Percentiles rank a stretch among this genome's conserved stretches.
These are phyloP conservation scores for Eucalyptus erythrocorys DNA, from an alignment of 345 rosid genomes.

Conservation along the genomic window DNA sequence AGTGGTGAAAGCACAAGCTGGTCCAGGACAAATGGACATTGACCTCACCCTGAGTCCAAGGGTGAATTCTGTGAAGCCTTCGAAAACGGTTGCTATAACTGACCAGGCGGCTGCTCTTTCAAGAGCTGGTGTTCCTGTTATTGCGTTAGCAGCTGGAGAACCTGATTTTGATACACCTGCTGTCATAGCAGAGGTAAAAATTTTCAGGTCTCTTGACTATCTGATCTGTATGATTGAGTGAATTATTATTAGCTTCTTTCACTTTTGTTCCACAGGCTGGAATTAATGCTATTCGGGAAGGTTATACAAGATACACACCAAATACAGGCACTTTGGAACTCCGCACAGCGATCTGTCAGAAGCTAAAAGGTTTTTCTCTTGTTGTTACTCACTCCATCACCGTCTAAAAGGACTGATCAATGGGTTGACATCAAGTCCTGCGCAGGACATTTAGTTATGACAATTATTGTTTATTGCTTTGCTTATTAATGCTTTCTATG, in stretches of 20 bases:
- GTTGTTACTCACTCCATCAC: neutral
- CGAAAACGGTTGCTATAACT: constrained; percentile 86
- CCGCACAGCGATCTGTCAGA: constrained; percentile 75
- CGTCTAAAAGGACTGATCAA: neutral
- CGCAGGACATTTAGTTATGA: neutral
- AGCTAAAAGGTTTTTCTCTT: constrained; percentile 47
- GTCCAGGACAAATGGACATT: constrained; percentile 23
- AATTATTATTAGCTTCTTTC: neutral
- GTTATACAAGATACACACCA: constrained; percentile 78
- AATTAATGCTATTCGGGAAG: constrained; percentile 80
- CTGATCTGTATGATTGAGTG: no score
- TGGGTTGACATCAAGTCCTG: neutral
- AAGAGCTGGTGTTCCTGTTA: constrained; percentile 81
- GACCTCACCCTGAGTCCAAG: constrained; percentile 78
- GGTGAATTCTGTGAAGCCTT: constrained; percentile 74
- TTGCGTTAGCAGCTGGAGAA: constrained; percentile 94
- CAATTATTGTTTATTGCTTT: neutral
- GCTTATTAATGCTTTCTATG: neutral
- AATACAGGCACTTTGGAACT: constrained; percentile 85
- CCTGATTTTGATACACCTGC: constrained; percentile 94
- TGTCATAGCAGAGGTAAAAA: constrained; percentile 54
- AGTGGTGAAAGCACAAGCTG: constrained; percentile 29
- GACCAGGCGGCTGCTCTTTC: constrained; percentile 91
- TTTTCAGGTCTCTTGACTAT: neutral
- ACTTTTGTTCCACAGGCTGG: constrained; percentile 50